Conservation (phyloP, 345 rosid genomes). For the Populus davidiana region DNA sequence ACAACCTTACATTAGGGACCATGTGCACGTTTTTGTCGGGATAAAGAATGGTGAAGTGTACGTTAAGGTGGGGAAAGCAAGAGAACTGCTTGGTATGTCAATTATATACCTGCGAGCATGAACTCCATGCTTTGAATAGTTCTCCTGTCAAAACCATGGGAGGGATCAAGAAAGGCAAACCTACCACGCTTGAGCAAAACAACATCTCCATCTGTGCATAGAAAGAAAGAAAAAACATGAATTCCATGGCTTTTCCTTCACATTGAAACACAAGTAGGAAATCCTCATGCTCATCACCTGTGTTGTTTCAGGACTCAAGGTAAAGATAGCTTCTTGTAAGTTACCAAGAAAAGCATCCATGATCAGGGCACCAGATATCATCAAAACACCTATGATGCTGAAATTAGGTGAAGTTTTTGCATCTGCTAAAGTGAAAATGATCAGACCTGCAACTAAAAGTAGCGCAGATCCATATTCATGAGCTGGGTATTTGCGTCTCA, state of each 20-base stretch:
- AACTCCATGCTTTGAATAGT: slow-evolving; percentile 74
- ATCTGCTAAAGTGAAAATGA: slow-evolving; percentile 85
- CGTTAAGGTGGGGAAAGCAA: background rate
- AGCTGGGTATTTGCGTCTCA: slow-evolving; percentile 73
- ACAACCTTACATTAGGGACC: background rate
- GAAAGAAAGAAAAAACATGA: background rate
- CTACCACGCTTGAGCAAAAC: slow-evolving; percentile 82
- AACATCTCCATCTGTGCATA: slow-evolving; percentile 80
- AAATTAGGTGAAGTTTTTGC: slow-evolving; percentile 87
- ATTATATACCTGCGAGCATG: slow-evolving; percentile 64
- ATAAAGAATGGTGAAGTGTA: background rate
- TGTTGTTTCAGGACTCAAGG: slow-evolving; percentile 71
- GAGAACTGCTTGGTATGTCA: background rate
- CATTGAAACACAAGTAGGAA: background rate
- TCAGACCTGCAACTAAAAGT: slow-evolving; percentile 74
- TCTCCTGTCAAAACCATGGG: slow-evolving; percentile 93
- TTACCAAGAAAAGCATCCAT: slow-evolving; percentile 85
- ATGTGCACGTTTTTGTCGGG: background rate
- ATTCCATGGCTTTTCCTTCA: background rate
- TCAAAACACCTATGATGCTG: slow-evolving; percentile 68
- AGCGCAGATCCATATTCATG: slow-evolving; percentile 77
- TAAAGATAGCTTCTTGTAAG: slow-evolving; percentile 84
- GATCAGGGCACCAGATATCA: slow-evolving; percentile 80
- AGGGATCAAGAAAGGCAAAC: slow-evolving; percentile 78
- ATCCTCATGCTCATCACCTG: slow-evolving; percentile 42